Conservation (phyloP, 805 yeast species). For the Metschnikowia arizonensis region DNA sequence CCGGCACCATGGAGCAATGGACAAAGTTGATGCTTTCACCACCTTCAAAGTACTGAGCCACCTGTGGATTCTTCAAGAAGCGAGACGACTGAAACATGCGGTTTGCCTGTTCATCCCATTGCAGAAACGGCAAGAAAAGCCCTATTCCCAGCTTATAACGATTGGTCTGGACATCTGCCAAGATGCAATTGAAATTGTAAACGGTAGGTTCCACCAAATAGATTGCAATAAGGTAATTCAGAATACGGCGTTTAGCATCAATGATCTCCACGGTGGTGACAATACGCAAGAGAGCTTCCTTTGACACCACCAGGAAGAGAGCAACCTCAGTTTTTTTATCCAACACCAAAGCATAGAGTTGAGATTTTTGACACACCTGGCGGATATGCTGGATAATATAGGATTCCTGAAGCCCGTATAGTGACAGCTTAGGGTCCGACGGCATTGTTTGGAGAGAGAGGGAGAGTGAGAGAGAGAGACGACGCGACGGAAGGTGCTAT, state of each 20-base stretch:
- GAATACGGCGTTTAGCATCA: constrained; percentile 57
- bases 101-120: constrained; percentile 23
- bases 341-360: constrained; percentile 43
- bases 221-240: constrained; percentile 68
- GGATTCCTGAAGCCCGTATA: constrained; percentile 14
- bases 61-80: constrained; percentile 30
- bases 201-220: constrained; percentile 70
- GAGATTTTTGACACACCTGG: constrained; percentile 26
- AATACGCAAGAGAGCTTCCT: constrained; percentile 46
- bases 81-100: constrained; percentile 20
- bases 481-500: neutral
- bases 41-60: constrained; percentile 28
- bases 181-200: constrained; percentile 69
- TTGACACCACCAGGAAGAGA: constrained; percentile 45
- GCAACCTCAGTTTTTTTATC: constrained; percentile 53
- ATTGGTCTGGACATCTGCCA: constrained; percentile 68
- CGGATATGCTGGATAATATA: constrained; percentile 25
- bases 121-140: constrained; percentile 57
- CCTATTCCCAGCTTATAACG: constrained; percentile 74
- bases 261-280: constrained; percentile 64
- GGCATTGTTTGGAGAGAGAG: constrained; percentile 1
- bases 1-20: constrained; percentile 49
- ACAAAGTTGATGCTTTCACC: constrained; percentile 28
- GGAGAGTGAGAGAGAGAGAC: too few relatives aligned
- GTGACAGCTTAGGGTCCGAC: constrained; percentile 14